Evolutionary conservation across 495 filamentous ascomycete species (phyloP).

Genomic region (Opeltia flavorubescens): DNA sequence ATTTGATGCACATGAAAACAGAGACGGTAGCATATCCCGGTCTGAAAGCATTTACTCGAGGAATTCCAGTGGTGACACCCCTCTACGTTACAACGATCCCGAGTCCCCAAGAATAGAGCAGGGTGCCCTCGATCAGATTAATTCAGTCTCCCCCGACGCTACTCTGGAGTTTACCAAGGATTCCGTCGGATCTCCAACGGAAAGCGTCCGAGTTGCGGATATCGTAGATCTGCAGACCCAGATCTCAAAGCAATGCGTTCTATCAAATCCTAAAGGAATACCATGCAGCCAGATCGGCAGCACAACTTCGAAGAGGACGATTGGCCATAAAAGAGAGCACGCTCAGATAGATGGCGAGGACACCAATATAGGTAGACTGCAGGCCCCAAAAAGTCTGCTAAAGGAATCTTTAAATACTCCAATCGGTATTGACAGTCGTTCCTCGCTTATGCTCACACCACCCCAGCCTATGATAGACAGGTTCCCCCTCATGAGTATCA

Average conservation of each 20-base stretch:
- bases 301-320: not conserved
- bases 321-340: conserved; percentile 12
- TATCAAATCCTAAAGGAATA: too few relatives aligned
- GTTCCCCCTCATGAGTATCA: conserved; percentile 4
- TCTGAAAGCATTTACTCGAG: conserved; percentile 45
- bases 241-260: too few relatives aligned
- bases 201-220: too few relatives aligned
- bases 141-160: not conserved
- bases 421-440: not conserved
- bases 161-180: too few relatives aligned
- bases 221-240: too few relatives aligned
- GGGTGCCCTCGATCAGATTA: not conserved
- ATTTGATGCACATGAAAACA: not conserved
- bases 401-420: conserved; percentile 7
- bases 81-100: conserved; percentile 6
- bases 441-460: not conserved
- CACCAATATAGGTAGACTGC: conserved; percentile 4
- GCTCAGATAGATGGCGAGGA: conserved; percentile 11
- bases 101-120: not conserved
- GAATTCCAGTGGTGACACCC: conserved; percentile 33
- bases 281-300: too few relatives aligned
- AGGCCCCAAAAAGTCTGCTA: not conserved
- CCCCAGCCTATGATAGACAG: not conserved
- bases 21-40: conserved; percentile 9
- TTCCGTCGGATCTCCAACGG: too few relatives aligned